phyloP scores from a whole-genome alignment of 1,139 yeast genomes.

The Kazachstania sp. region DNA sequence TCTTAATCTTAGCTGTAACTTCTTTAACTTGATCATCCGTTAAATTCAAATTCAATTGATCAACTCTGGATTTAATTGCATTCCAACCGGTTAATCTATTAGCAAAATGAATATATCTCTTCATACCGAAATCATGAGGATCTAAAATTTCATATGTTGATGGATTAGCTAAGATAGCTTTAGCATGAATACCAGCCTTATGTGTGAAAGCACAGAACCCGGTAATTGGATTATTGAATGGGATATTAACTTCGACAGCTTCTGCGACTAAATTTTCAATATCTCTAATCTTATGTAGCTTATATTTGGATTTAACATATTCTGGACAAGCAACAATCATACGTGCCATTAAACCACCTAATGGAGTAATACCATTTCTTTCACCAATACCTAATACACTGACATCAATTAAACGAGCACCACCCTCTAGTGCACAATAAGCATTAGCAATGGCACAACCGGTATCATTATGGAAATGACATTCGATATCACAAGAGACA shows the following conservation, averaged over 20 bases:
- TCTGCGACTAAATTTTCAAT: conserved; percentile 94
- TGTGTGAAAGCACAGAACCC: conserved; percentile 99
- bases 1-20: conserved; percentile 86
- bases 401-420: conserved; percentile 91
- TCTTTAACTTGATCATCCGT: conserved; percentile 93
- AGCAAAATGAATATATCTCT: conserved; percentile 94
- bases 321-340: conserved; percentile 99
- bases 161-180: conserved; percentile 97
- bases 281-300: conserved; percentile 91
- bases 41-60: conserved; percentile 83
- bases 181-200: conserved; percentile 99
- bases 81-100: conserved; percentile 98
- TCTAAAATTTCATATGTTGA: conserved; percentile 93
- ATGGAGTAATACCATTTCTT: conserved; percentile 96
- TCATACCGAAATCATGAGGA: conserved; percentile 91
- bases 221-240: conserved; percentile 97
- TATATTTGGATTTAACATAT: conserved; percentile 89
- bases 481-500: conserved; percentile 94
- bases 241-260: conserved; percentile 93
- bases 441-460: conserved; percentile 99
- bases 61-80: conserved; percentile 96
- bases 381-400: conserved; percentile 97
- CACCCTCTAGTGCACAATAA: conserved; percentile 95
- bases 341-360: conserved; percentile 97
- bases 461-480: conserved; percentile 98